Conservation (phyloP, 108 stramenopile species). For the Cyclostephanos invisitatus region DNA sequence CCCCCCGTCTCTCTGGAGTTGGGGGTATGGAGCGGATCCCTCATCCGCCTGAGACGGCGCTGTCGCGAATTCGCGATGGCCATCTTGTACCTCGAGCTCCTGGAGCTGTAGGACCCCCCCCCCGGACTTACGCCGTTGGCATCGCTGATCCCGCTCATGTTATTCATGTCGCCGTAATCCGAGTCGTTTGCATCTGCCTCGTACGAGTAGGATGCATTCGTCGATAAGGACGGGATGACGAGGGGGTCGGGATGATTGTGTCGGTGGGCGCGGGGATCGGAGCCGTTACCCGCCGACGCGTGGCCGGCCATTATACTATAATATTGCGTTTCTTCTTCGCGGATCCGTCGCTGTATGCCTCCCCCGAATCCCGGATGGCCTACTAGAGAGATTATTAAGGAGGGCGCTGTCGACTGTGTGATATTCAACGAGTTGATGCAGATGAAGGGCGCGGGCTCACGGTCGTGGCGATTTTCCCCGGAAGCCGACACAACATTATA, state of each 20-base stretch:
- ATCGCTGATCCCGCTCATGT: background rate
- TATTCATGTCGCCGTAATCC: background rate
- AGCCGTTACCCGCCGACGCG: background rate
- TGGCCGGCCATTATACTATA: background rate
- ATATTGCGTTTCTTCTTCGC: background rate
- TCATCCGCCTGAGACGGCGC: conserved; percentile 36
- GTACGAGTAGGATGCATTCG: background rate
- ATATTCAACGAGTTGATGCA: background rate
- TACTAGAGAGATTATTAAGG: background rate
- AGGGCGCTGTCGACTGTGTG: background rate
- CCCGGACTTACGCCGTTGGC: background rate
- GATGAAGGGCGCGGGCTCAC: background rate
- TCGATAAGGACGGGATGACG: background rate
- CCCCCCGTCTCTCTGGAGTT: background rate
- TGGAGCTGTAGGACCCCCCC: background rate
- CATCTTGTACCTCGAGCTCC: conserved; percentile 18
- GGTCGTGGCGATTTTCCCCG: too few relatives aligned
- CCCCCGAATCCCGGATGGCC: background rate
- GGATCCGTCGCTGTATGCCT: background rate
- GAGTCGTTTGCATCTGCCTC: background rate
- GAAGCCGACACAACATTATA: too few relatives aligned
- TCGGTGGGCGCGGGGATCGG: background rate
- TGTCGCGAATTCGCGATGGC: conserved; percentile 38
- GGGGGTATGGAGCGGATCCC: background rate
- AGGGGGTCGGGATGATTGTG: background rate